Percentiles rank a stretch among this genome's conserved stretches.
phyloP scores from a whole-genome alignment of 1,284 basidiomycete species.

The Cutaneotrichosporon cyanovorans region DNA sequence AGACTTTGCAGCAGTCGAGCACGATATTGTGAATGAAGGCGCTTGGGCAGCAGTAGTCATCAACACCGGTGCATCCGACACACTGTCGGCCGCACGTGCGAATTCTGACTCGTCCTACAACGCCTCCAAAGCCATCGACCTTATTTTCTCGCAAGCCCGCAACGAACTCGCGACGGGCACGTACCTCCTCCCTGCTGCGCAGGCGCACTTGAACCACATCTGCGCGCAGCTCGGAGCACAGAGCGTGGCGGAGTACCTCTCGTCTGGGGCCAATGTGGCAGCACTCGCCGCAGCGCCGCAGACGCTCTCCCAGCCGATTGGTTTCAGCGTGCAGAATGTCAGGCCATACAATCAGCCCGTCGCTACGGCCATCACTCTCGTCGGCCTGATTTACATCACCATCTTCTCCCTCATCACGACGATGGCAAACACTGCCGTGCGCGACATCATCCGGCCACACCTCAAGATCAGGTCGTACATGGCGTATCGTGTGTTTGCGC shows the following conservation, averaged over 20 bases:
- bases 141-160: conserved; percentile 44
- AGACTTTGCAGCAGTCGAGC: conserved; percentile 19
- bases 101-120: conserved; percentile 33
- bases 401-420: conserved; percentile 50
- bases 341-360: conserved; percentile 61
- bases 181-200: conserved; percentile 39
- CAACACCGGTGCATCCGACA: conserved; percentile 26
- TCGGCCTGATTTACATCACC: conserved; percentile 59
- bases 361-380: conserved; percentile 62
- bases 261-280: conserved; percentile 44
- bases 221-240: conserved; percentile 25
- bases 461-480: conserved; percentile 55
- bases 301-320: conserved; percentile 54
- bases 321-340: conserved; percentile 53
- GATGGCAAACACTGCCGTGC: conserved; percentile 47
- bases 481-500: conserved; percentile 53
- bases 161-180: conserved; percentile 42
- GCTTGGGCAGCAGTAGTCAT: conserved; percentile 42
- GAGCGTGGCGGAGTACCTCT: conserved; percentile 28
- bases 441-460: conserved; percentile 47
- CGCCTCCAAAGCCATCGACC: conserved; percentile 24
- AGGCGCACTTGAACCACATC: conserved; percentile 24
- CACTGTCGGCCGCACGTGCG: conserved; percentile 26
- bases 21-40: conserved; percentile 38
- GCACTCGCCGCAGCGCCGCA: conserved; percentile 55